Evolutionary conservation across 306 rosid species (phyloP).

Genomic region (Casuarina equisetifolia): DNA sequence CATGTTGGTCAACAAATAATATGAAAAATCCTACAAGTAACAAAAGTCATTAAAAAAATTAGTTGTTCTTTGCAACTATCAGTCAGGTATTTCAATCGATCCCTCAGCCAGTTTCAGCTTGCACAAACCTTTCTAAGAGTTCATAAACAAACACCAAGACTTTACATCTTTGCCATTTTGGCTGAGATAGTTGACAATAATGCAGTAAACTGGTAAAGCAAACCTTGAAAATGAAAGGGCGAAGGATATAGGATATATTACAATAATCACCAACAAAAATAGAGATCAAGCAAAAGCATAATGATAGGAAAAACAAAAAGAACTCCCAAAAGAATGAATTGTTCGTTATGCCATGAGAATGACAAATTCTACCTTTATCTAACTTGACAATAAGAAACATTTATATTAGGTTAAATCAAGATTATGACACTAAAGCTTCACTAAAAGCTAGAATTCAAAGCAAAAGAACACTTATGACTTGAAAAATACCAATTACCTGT

Average conservation of each 20-base stretch:
- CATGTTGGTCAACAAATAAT: too few species aligned
- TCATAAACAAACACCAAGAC: too few species aligned
- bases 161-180: not conserved
- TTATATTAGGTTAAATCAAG: not conserved
- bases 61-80: too few species aligned
- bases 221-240: not conserved
- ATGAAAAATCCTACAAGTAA: too few species aligned
- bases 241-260: not conserved
- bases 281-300: not conserved
- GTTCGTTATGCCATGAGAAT: not conserved
- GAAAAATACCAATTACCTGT: slow-evolving; percentile 49
- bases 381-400: not conserved
- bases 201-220: not conserved
- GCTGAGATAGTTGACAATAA: not conserved
- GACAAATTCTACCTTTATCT: not conserved
- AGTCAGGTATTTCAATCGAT: too few species aligned
- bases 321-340: not conserved
- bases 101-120: too few species aligned
- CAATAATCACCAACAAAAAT: not conserved
- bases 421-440: not conserved
- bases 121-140: too few species aligned
- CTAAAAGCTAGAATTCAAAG: not conserved
- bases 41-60: too few species aligned
- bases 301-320: too few species aligned
- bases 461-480: not conserved